phyloP scores from a whole-genome alignment of 2,329 filamentous ascomycete species.

The Microdochium paspali region DNA sequence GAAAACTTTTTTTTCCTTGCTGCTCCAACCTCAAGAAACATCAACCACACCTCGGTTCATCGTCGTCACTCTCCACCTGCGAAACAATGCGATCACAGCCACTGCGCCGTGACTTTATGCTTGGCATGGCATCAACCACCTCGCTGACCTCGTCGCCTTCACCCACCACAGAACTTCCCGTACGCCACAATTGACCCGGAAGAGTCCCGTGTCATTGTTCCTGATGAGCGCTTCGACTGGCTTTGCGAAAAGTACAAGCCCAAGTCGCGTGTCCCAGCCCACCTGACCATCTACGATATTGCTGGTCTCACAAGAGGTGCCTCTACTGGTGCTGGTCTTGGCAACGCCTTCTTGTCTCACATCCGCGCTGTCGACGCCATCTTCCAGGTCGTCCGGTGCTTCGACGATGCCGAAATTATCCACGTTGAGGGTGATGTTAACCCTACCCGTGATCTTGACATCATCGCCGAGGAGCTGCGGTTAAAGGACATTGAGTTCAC shows the following conservation, averaged over 20 bases:
- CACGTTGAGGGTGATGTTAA: conserved; percentile 99
- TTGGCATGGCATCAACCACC: conserved; percentile 1
- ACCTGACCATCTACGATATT: conserved; percentile 97
- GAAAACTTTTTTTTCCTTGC: neutral
- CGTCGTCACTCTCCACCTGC: no score
- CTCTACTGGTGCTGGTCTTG: conserved; percentile 93
- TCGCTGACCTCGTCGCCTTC: conserved; percentile 14
- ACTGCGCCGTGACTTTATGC: conserved; percentile 6
- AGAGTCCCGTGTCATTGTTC: conserved; percentile 94
- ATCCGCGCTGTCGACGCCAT: conserved; percentile 97
- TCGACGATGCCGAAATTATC: conserved; percentile 98
- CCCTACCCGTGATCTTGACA: conserved; percentile 85
- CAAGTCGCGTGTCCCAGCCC: conserved; percentile 93
- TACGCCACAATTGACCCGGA: conserved; percentile 99
- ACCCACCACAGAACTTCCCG: conserved; percentile 68
- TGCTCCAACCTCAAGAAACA: neutral
- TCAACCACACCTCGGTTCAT: conserved; percentile 7
- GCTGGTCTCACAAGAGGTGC: conserved; percentile 92
- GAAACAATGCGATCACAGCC: conserved; percentile 11
- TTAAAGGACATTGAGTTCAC: conserved; percentile 99
- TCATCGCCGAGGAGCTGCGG: conserved; percentile 92
- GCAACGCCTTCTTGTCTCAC: conserved; percentile 96
- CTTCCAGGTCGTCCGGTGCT: conserved; percentile 93
- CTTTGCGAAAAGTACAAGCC: conserved; percentile 93
- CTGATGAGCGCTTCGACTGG: conserved; percentile 94